Evolutionary conservation across 2,329 filamentous ascomycete species (phyloP).

Genomic region (Drechslerella stenobrocha): DNA sequence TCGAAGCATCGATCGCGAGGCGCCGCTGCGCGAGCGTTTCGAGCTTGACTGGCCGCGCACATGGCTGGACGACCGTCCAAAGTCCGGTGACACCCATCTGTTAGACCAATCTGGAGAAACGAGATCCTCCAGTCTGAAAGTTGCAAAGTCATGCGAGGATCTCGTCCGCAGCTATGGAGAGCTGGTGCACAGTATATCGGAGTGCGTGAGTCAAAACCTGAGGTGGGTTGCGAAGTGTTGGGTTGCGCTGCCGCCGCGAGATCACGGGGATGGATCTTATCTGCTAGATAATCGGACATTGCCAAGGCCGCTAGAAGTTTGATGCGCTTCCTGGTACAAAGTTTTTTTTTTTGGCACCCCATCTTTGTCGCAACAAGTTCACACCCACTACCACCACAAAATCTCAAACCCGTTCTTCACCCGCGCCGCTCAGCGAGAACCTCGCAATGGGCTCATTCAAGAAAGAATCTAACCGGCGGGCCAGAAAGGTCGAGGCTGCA

Average conservation of each 20-base stretch:
- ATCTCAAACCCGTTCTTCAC: not conserved
- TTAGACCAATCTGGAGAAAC: conserved; percentile 19
- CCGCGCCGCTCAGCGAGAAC: not conserved
- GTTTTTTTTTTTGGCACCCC: no score
- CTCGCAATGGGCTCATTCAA: conserved; percentile 53
- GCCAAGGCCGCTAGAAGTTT: conserved; percentile 35
- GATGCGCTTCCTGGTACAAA: no score
- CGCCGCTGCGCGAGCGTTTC: conserved; percentile 95
- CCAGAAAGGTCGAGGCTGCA: conserved; percentile 50
- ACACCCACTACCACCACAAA: conserved; percentile 14
- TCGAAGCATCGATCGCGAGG: conserved; percentile 94
- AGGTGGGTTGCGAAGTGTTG: not conserved
- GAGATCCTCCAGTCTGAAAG: conserved; percentile 10
- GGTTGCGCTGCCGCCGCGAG: conserved; percentile 31
- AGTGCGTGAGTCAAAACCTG: conserved; percentile 43
- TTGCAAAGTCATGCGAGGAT: conserved; percentile 22
- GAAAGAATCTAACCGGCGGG: conserved; percentile 53
- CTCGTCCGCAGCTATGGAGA: conserved; percentile 20
- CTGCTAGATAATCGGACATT: conserved; percentile 28
- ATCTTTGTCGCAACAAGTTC: conserved; percentile 2
- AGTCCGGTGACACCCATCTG: conserved; percentile 95
- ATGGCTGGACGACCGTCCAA: conserved; percentile 94
- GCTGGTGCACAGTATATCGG: conserved; percentile 1
- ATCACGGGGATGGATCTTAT: conserved; percentile 40
- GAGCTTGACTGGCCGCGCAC: conserved; percentile 91